Conservation (phyloP, 495 filamentous ascomycete species). For the Trichoderma virens region DNA sequence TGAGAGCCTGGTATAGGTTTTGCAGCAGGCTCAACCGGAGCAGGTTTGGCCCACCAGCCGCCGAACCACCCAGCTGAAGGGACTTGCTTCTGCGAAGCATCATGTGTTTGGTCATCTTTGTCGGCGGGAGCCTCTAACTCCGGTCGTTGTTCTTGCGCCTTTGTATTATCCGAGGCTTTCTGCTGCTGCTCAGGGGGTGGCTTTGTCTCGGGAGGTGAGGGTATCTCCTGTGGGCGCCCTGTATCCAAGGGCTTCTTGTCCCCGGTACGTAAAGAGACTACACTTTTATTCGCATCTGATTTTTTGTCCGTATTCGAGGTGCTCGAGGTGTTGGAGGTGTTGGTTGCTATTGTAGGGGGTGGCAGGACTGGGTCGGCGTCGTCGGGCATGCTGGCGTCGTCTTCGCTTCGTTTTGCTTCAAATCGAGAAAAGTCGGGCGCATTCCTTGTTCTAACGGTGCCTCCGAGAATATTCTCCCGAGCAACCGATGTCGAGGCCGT, state of each 20-base stretch:
- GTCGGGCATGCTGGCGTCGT: slow-evolving; percentile 20
- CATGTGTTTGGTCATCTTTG: not conserved
- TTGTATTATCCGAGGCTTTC: slow-evolving; percentile 11
- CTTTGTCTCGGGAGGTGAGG: not conserved
- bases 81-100: slow-evolving; percentile 22
- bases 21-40: slow-evolving; percentile 16
- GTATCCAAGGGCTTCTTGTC: not conserved
- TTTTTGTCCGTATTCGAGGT: slow-evolving; percentile 13
- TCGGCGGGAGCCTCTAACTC: slow-evolving; percentile 9
- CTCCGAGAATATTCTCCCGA: slow-evolving; percentile 65
- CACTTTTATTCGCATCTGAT: slow-evolving; percentile 7
- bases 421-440: slow-evolving; percentile 40
- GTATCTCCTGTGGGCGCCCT: not conserved
- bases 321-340: slow-evolving; percentile 14
- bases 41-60: slow-evolving; percentile 9
- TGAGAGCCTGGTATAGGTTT: slow-evolving; percentile 12
- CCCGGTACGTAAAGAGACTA: not conserved
- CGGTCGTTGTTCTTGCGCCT: slow-evolving; percentile 10
- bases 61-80: slow-evolving; percentile 21
- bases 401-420: slow-evolving; percentile 30
- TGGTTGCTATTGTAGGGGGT: slow-evolving; percentile 21
- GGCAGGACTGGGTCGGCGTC: slow-evolving; percentile 20
- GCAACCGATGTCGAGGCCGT: slow-evolving; percentile 66
- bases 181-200: not conserved
- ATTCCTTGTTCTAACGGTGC: slow-evolving; percentile 30